Base-by-base conservation (phyloP, 768 basidiomycete species). In the Cytidiella melzeri region DNA sequence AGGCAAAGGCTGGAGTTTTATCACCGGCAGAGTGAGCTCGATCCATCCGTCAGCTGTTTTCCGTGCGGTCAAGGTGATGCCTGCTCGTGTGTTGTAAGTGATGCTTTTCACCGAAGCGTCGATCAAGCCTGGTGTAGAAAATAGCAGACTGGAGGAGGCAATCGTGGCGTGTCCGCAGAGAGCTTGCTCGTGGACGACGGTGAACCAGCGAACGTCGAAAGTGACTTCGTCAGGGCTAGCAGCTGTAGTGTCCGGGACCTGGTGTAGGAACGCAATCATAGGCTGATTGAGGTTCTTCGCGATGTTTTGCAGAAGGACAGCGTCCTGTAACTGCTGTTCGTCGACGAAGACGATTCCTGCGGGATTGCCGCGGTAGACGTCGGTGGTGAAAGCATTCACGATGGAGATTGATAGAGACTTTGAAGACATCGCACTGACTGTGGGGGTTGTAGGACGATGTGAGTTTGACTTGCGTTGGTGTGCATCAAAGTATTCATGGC, bases 211-310 rank as follows among this genome's bases (percentile, higher is more conserved):
- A 27, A 77, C 64, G 19, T 58, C 50, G 47, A 68, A 70, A 7
- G 61, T 58, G 4, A 19, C 19, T 5, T 19, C 24, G 0, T 53
- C 56, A 18, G 65, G 58, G 4, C 58, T 52, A 10, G 56, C 11
- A 57, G 52, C 6, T 55, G 55, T 18, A 57, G 57, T 23, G n/a
- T n/a, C n/a, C n/a, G n/a, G n/a, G n/a, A n/a, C n/a, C 11, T 65
- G 58, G 7, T 64, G 62, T 10, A 76, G 53, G 48, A 73, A 68
- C 1, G 64, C 52, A 1, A 62, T 61, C 45, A 75, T 68, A 7
- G 76, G 75, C 47, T 77, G 75, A 47, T 71, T 71, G 24, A 80
- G 63, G 48, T 73, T 75, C 44, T 56, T 59, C 2, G 74, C 65
- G 20, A 75, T 66, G 15, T 61, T 58, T 41, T 55, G 56, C 10